Conservation (phyloP, 805 yeast genomes). For the Wickerhamomyces bisporus region DNA sequence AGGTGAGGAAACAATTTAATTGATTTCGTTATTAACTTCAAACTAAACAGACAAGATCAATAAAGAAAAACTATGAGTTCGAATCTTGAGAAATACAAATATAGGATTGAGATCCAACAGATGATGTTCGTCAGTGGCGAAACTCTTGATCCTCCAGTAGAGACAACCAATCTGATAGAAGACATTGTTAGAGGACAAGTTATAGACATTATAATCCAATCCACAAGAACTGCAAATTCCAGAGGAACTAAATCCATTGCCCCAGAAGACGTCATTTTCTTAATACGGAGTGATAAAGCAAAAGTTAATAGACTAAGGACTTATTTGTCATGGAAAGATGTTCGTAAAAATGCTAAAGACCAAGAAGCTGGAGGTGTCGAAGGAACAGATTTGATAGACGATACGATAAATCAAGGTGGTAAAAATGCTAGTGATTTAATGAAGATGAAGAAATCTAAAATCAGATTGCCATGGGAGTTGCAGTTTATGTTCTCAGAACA, state of each 20-base stretch:
- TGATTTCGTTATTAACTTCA: no score
- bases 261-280: conserved; percentile 89
- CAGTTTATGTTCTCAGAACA: conserved; percentile 92
- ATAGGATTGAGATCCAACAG: conserved; percentile 90
- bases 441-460: conserved; percentile 67
- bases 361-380: conserved; percentile 59
- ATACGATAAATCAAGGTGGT: conserved; percentile 34
- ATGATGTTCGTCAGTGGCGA: conserved; percentile 99
- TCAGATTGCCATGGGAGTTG: conserved; percentile 91
- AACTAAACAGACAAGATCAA: conserved; percentile 16
- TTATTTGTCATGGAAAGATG: conserved; percentile 94
- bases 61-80: conserved; percentile 11
- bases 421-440: conserved; percentile 39
- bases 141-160: conserved; percentile 88
- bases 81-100: conserved; percentile 48
- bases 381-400: conserved; percentile 46
- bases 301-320: conserved; percentile 89
- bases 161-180: conserved; percentile 88
- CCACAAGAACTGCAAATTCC: conserved; percentile 68
- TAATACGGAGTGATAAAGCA: conserved; percentile 89
- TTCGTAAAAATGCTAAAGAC: conserved; percentile 74
- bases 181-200: conserved; percentile 95
- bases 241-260: conserved; percentile 82
- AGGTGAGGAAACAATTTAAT: neutral
- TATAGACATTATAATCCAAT: conserved; percentile 72